Evolutionary conservation across 1,139 yeast genomes (phyloP).

Genomic region (Kurtzmaniella quercitrusa): DNA sequence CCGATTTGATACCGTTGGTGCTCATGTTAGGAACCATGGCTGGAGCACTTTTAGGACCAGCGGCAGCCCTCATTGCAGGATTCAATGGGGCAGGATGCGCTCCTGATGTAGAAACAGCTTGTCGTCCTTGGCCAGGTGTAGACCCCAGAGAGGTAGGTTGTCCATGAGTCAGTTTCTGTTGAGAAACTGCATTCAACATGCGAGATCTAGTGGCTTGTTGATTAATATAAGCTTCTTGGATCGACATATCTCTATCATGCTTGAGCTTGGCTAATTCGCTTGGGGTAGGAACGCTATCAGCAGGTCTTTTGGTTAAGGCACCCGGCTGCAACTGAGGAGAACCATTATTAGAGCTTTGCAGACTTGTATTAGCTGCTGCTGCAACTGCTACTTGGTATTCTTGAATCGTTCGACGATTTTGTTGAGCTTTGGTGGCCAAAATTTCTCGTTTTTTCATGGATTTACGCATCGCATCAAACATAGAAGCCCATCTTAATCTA

Average conservation of each 20-base stretch:
- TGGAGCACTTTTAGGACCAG: constrained; percentile 3
- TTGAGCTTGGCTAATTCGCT: constrained; percentile 77
- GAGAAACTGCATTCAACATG: constrained; percentile 40
- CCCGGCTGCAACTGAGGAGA: constrained; percentile 2
- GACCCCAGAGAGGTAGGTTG: background rate
- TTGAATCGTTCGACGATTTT: constrained; percentile 19
- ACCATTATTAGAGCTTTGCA: constrained; percentile 23
- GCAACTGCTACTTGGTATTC: constrained; percentile 4
- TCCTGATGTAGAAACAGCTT: background rate
- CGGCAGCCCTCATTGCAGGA: constrained; percentile 5
- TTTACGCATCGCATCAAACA: constrained; percentile 94
- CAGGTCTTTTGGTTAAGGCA: constrained; percentile 16
- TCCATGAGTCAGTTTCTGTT: constrained; percentile 19
- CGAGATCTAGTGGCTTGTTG: constrained; percentile 42
- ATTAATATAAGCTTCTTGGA: constrained; percentile 66
- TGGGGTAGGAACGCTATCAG: constrained; percentile 64
- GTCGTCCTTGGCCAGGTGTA: background rate
- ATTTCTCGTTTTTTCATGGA: constrained; percentile 82
- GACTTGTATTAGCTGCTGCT: constrained; percentile 43
- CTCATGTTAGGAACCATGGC: constrained; percentile 3
- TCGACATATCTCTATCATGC: constrained; percentile 78
- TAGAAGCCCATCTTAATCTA: constrained; percentile 84
- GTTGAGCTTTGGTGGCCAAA: constrained; percentile 32
- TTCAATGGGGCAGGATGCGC: constrained; percentile 10
- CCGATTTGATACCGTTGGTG: background rate